phyloP scores from a whole-genome alignment of 176 grass and related monocot species.

The Calamus simplicifolius region DNA sequence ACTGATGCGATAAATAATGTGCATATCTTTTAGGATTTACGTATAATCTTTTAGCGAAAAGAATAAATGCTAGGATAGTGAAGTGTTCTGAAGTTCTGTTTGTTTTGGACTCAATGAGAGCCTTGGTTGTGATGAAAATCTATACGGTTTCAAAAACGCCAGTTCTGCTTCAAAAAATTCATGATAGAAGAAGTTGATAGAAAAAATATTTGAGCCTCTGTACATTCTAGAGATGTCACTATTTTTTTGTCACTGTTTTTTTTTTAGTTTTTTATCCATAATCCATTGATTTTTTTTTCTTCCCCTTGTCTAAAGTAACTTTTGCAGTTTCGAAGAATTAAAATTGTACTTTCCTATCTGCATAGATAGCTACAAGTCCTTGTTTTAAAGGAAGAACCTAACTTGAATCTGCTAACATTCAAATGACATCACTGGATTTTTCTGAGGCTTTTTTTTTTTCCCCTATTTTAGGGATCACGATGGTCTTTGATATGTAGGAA shows the following conservation, averaged over 20 bases:
- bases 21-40: too few species aligned
- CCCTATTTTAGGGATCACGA: too few species aligned
- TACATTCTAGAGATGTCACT: too few species aligned
- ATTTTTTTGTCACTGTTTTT: too few species aligned
- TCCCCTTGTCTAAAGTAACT: too few species aligned
- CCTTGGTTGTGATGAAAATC: conserved; percentile 29
- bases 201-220: conserved; percentile 37
- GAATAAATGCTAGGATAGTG: too few species aligned
- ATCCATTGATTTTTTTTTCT: too few species aligned
- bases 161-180: conserved; percentile 89
- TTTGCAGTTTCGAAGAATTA: too few species aligned
- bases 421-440: conserved; percentile 8
- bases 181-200: conserved; percentile 28
- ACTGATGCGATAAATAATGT: not conserved
- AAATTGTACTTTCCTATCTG: not conserved
- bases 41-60: too few species aligned
- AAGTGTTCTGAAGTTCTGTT: too few species aligned
- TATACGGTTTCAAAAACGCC: conserved; percentile 39
- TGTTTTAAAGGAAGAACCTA: conserved; percentile 44
- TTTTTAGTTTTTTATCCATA: too few species aligned
- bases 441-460: conserved; percentile 10
- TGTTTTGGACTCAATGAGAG: not conserved
- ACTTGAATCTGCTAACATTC: conserved; percentile 25
- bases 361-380: conserved; percentile 15
- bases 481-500: too few species aligned